Evolutionary conservation across 2,329 filamentous ascomycete species (phyloP).

Genomic region (Fusarium sp.): DNA sequence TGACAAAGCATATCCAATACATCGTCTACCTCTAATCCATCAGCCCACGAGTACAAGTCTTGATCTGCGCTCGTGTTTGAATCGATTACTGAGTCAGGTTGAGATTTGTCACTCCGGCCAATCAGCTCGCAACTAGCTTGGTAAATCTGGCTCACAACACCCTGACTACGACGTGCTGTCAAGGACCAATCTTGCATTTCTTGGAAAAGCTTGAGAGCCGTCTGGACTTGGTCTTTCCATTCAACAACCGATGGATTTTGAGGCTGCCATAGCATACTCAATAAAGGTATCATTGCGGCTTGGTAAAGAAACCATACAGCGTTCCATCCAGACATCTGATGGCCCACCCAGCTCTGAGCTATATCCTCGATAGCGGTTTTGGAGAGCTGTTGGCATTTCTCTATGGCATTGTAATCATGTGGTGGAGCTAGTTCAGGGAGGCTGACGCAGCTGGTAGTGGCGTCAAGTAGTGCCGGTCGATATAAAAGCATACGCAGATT

Average conservation of each 20-base stretch:
- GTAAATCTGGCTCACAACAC: conserved; percentile 8
- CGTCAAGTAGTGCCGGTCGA: conserved; percentile 1
- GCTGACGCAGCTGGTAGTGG: not conserved
- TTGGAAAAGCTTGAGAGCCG: not conserved
- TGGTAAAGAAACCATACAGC: conserved; percentile 18
- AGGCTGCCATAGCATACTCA: conserved; percentile 6
- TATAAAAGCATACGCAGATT: conserved; percentile 15
- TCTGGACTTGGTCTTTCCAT: not conserved
- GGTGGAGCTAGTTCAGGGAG: too few species aligned
- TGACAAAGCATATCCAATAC: conserved; percentile 8
- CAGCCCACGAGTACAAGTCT: not conserved
- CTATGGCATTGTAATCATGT: not conserved
- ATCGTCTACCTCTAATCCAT: conserved; percentile 10
- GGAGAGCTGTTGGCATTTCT: conserved; percentile 10
- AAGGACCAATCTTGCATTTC: conserved; percentile 9
- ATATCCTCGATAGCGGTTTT: not conserved
- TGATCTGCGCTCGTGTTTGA: not conserved
- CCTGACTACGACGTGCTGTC: not conserved
- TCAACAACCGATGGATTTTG: not conserved
- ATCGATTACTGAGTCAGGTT: not conserved
- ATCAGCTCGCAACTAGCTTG: not conserved
- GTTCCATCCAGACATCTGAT: conserved; percentile 18
- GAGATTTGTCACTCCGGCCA: not conserved
- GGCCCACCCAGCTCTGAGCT: not conserved
- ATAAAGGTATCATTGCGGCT: conserved; percentile 3